Percentiles rank a stretch among this genome's conserved stretches.
Conservation (phyloP, 257 asterid genomes). For the Salvia hispanica region DNA sequence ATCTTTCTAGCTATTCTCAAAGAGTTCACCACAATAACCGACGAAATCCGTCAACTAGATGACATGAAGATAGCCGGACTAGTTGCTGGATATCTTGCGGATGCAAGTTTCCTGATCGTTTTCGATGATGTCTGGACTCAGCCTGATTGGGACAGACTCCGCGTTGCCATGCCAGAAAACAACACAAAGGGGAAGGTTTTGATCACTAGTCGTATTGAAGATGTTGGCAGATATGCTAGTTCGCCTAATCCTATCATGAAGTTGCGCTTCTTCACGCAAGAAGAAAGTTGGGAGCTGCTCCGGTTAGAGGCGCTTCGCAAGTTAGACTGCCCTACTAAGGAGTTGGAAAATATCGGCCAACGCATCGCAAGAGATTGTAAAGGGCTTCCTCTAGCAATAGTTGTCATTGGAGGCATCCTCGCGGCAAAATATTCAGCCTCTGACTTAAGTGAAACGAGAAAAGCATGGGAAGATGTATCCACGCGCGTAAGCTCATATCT, state of each 20-base stretch:
- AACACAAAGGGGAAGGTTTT: conserved; percentile 34
- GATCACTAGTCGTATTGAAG: conserved; percentile 41
- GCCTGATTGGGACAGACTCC: conserved; percentile 34
- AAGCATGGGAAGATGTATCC: too few species aligned
- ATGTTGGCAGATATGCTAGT: conserved; percentile 31
- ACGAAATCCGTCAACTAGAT: conserved; percentile 12
- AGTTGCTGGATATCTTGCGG: conserved; percentile 11
- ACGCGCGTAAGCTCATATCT: too few species aligned
- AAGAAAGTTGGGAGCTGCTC: conserved; percentile 41
- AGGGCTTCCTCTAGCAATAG: too few species aligned
- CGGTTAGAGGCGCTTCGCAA: not conserved
- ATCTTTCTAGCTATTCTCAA: too few species aligned
- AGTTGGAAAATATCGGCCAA: too few species aligned
- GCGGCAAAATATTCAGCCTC: too few species aligned
- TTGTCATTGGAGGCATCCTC: too few species aligned
- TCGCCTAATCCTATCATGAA: conserved; percentile 13
- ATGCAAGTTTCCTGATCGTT: conserved; percentile 32
- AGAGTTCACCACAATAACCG: conserved; percentile 26
- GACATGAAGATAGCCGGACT: conserved; percentile 20
- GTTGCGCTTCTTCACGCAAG: conserved; percentile 33
- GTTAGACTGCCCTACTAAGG: not conserved
- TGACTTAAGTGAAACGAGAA: too few species aligned
- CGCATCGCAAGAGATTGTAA: too few species aligned
- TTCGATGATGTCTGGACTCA: conserved; percentile 42
- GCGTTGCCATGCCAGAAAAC: conserved; percentile 34